phyloP scores from a whole-genome alignment of 2,329 filamentous ascomycete genomes.

The Coniochaeta ligniaria region DNA sequence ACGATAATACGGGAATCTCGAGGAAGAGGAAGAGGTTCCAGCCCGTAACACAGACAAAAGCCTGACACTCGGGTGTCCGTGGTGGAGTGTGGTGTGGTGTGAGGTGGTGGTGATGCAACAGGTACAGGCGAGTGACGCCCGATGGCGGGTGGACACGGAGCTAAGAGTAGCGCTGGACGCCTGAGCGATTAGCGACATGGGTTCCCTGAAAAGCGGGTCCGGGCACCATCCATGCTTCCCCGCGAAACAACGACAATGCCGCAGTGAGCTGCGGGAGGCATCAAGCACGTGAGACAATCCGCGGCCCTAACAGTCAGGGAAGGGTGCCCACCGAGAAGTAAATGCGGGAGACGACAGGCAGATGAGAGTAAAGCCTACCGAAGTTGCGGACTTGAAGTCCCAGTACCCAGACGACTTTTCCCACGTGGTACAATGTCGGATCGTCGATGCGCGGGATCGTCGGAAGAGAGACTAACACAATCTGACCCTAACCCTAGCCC shows the following conservation, averaged over 20 bases:
- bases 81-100: background rate
- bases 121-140: background rate
- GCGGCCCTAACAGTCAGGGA: too few species aligned
- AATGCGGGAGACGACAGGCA: background rate
- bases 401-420: too few species aligned
- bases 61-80: background rate
- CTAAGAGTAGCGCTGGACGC: too few species aligned
- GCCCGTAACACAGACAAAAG: too few species aligned
- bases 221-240: background rate
- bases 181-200: background rate
- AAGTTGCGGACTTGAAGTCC: too few species aligned
- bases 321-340: background rate
- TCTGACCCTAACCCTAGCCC: too few species aligned
- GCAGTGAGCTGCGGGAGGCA: background rate
- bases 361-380: too few species aligned
- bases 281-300: background rate
- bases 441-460: too few species aligned
- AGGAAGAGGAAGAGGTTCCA: too few species aligned
- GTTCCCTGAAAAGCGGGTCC: background rate
- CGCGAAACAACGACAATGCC: background rate
- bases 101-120: background rate
- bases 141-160: background rate
- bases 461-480: too few species aligned
- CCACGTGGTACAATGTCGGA: too few species aligned
- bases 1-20: too few species aligned